phyloP scores from a whole-genome alignment of 2,329 filamentous ascomycete species.

The Colletotrichum cuscutae region DNA sequence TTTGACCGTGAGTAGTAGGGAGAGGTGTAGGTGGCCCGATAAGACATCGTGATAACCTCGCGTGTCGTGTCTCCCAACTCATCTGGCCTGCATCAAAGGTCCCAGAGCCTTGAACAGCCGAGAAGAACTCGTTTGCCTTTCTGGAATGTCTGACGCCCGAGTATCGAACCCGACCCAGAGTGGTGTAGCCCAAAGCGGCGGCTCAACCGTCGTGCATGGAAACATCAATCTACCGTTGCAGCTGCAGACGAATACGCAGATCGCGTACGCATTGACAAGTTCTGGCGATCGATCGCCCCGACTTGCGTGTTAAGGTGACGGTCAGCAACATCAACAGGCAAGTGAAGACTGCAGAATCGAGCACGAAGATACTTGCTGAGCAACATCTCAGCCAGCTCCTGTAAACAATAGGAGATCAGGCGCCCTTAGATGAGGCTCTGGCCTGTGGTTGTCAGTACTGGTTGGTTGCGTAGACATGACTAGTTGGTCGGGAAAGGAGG shows the following conservation, averaged over 20 bases:
- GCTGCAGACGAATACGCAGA: background rate
- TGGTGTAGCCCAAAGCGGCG: background rate
- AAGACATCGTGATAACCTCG: background rate
- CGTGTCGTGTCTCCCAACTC: background rate
- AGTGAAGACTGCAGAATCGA: background rate
- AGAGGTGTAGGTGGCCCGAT: background rate
- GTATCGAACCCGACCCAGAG: background rate
- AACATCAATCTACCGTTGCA: background rate
- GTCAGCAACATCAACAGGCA: background rate
- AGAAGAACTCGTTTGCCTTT: background rate
- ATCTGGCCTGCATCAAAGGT: background rate
- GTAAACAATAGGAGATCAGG: background rate
- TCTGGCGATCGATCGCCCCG: background rate
- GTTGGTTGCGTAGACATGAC: background rate
- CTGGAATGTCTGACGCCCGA: background rate
- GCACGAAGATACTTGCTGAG: conserved; percentile 7
- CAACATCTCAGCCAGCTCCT: background rate
- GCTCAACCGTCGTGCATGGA: background rate
- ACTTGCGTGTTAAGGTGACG: background rate
- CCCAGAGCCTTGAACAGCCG: background rate
- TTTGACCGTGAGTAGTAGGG: background rate
- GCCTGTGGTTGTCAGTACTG: background rate
- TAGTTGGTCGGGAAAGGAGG: background rate
- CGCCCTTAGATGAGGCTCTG: background rate
- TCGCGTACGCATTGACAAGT: background rate